These are phyloP conservation scores for Castanea crenata DNA, from an alignment of 306 rosid species.

Conservation along the genomic window DNA sequence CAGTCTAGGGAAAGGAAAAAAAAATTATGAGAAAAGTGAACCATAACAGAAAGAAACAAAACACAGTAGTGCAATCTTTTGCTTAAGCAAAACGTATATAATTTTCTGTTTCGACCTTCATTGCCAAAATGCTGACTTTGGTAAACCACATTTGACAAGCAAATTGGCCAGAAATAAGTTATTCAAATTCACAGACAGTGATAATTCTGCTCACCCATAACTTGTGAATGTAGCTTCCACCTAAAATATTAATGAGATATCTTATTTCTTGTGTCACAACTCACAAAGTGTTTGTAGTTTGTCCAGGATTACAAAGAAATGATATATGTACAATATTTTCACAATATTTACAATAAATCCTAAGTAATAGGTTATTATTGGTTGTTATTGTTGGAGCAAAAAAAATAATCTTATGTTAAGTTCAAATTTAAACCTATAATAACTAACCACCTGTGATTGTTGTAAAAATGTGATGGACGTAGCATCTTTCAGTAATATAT, in stretches of 20 bases:
- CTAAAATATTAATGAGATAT: conserved; percentile 2
- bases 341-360: too few relatives aligned
- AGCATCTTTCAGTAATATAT: neutral
- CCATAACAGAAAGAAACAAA: neutral
- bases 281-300: neutral
- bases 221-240: conserved; percentile 8
- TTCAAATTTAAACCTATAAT: too few relatives aligned
- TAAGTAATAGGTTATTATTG: too few relatives aligned
- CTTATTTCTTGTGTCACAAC: too few relatives aligned
- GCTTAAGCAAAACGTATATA: conserved; percentile 16
- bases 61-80: neutral
- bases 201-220: conserved; percentile 11
- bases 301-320: neutral
- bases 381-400: too few relatives aligned
- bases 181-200: neutral
- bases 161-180: neutral
- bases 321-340: too few relatives aligned
- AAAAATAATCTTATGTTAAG: too few relatives aligned
- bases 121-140: conserved; percentile 4
- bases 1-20: neutral
- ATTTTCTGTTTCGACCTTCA: neutral
- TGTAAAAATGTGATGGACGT: too few relatives aligned
- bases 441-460: too few relatives aligned
- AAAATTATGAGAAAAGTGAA: neutral
- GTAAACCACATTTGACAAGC: neutral